phyloP scores from a whole-genome alignment of 176 grass and related monocot genomes.

The Cenchrus fungigraminus region DNA sequence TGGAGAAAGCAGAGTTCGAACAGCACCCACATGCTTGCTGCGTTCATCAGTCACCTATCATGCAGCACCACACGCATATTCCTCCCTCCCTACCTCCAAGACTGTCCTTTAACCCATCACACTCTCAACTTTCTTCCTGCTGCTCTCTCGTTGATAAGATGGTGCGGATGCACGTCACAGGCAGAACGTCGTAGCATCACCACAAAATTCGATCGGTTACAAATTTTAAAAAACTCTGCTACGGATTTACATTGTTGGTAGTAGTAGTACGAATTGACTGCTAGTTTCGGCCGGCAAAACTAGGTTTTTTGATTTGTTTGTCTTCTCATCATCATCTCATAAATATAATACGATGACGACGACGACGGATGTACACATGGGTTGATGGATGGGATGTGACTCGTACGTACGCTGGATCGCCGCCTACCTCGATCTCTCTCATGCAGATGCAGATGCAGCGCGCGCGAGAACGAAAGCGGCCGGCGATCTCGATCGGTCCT shows the following conservation, averaged over 20 bases:
- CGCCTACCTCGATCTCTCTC: background rate
- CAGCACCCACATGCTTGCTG: slow-evolving; percentile 26
- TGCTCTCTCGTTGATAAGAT: background rate
- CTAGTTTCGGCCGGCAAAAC: slow-evolving; percentile 4
- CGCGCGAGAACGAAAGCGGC: background rate
- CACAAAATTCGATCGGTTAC: background rate
- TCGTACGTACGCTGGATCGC: background rate
- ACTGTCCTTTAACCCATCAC: background rate
- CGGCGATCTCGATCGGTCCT: no score
- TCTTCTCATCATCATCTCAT: background rate
- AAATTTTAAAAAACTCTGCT: background rate
- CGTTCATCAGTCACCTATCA: background rate
- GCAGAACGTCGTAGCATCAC: background rate
- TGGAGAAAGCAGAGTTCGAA: slow-evolving; percentile 20
- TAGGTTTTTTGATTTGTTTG: background rate
- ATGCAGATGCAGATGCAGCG: background rate
- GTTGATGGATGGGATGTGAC: background rate
- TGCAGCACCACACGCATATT: background rate
- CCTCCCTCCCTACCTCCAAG: background rate
- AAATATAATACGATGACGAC: background rate
- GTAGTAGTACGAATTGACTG: background rate
- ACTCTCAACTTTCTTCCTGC: background rate
- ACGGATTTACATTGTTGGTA: background rate
- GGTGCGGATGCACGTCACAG: background rate
- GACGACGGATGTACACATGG: slow-evolving; percentile 32